Evolutionary conservation across 257 asterid species (phyloP), one percentile per base, ranked within the genome.

Genomic region (Nyctanthes arbortristis): DNA sequence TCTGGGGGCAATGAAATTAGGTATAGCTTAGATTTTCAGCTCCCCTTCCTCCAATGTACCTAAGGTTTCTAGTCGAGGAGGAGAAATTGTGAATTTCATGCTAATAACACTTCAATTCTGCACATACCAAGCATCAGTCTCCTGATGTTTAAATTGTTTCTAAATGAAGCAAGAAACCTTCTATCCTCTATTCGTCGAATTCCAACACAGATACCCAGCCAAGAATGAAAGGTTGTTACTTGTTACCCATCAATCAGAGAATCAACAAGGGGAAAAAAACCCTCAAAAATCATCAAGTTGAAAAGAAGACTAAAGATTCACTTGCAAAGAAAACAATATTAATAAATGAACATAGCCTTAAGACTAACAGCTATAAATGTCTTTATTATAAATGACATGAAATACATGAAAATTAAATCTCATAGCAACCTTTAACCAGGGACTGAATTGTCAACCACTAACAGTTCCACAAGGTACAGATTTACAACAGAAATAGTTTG

Each of bases 401-500:
- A 31, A 30, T 29, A 40, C 14, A 36, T 4, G 2, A 30, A 55
- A 49, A 24, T 59, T n/a, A 62, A 52, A 52, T 24, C 27, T 27
- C 37, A 66, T 37, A 37, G 33, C 65, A 56, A 49, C 59, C 20
- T 34, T 9, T 62, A 37, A 31, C 5, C 63, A 24, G 14, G 34
- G 47, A 37, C 55, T 57, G n/a, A 56, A 2, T 12, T 59, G 52
- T 58, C 57, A 35, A 73, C 31, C 76, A 52, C 55, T 28, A 56
- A 56, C 7, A 71, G 68, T 45, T 60, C 54, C 65, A 32, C 57
- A 32, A 77, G 58, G 61, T 63, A 30, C 27, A 68, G 65, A 64
- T 67, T 9, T n/a, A 13, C 57, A 28, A 45, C 49, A 68, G 64
- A 77, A 36, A 22, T 14, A 74, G 54, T 34, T 56, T 73, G 67